These are phyloP conservation scores for Solanum sejunctum DNA, from an alignment of 257 asterid genomes.

Conservation along the genomic window DNA sequence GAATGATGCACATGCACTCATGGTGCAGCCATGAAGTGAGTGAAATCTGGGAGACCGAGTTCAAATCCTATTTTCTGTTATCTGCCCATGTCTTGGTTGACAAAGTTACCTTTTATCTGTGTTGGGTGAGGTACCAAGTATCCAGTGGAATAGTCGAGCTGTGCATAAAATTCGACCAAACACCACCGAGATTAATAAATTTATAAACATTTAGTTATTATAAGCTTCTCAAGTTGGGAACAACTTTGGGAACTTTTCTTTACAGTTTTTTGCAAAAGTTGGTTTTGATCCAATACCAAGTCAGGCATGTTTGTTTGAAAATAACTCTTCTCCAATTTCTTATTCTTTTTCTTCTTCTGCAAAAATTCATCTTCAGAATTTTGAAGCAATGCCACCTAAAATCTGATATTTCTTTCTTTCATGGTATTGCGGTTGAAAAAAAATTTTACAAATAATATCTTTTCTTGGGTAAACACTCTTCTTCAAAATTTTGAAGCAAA, in stretches of 20 bases:
- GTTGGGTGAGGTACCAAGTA: not conserved
- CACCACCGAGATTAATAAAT: not conserved
- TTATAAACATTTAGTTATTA: not conserved
- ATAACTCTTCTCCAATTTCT: not conserved
- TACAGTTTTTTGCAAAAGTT: not conserved
- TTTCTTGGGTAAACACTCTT: not conserved
- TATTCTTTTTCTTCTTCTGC: not conserved
- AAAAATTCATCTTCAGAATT: not conserved
- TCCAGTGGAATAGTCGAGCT: not conserved
- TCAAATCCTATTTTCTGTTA: not conserved
- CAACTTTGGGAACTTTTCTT: not conserved
- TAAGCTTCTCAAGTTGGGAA: not conserved
- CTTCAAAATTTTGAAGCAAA: not conserved
- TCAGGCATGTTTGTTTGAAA: not conserved
- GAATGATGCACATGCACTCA: not conserved
- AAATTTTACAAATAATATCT: not conserved
- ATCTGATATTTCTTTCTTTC: not conserved
- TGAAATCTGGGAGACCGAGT: not conserved
- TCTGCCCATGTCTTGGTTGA: not conserved
- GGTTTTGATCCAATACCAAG: not conserved
- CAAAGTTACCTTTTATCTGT: not conserved
- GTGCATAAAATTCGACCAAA: not conserved
- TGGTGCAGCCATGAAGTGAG: not conserved
- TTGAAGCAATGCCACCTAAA: not conserved
- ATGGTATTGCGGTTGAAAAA: not conserved